These are phyloP conservation scores for Loxodes magnus DNA, from an alignment of 73 alveolate genomes.

Conservation along the genomic window DNA sequence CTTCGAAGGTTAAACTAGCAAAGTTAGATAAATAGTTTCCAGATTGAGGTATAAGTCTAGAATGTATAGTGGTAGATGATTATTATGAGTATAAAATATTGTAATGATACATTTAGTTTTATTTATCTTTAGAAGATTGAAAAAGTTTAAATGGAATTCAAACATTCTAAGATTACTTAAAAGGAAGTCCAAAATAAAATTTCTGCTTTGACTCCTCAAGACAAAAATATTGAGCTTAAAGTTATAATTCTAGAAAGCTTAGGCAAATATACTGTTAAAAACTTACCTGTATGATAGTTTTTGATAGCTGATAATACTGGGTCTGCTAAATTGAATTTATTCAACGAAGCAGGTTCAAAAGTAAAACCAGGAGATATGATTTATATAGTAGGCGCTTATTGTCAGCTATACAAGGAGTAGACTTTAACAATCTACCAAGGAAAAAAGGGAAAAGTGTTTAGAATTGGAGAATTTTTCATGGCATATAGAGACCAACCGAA, in stretches of 20 bases:
- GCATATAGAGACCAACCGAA: conserved; percentile 7
- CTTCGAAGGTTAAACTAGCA: too few species aligned
- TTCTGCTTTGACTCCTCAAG: conserved; percentile 8
- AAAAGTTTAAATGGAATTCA: too few species aligned
- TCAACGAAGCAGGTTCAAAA: conserved; percentile 55
- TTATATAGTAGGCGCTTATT: conserved; percentile 56
- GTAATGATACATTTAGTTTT: too few species aligned
- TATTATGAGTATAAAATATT: too few species aligned
- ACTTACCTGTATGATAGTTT: conserved; percentile 28
- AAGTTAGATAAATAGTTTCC: too few species aligned
- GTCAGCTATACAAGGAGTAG: conserved; percentile 45
- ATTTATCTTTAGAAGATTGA: too few species aligned
- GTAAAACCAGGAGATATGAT: conserved; percentile 72
- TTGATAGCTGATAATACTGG: conserved; percentile 75
- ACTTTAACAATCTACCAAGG: conserved; percentile 61
- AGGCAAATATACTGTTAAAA: neutral
- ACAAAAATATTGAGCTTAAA: conserved; percentile 3
- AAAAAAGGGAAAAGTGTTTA: conserved; percentile 37
- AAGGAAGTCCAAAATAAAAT: too few species aligned
- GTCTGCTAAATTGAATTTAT: conserved; percentile 60
- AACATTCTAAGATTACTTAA: too few species aligned
- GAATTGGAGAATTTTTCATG: conserved; percentile 40
- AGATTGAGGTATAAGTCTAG: too few species aligned
- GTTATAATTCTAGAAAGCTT: conserved; percentile 2
- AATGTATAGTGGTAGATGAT: too few species aligned